Percentiles rank a stretch among this genome's conserved stretches.
Conservation (phyloP, 768 basidiomycete genomes). For the Rhodotorula taiwanensis region DNA sequence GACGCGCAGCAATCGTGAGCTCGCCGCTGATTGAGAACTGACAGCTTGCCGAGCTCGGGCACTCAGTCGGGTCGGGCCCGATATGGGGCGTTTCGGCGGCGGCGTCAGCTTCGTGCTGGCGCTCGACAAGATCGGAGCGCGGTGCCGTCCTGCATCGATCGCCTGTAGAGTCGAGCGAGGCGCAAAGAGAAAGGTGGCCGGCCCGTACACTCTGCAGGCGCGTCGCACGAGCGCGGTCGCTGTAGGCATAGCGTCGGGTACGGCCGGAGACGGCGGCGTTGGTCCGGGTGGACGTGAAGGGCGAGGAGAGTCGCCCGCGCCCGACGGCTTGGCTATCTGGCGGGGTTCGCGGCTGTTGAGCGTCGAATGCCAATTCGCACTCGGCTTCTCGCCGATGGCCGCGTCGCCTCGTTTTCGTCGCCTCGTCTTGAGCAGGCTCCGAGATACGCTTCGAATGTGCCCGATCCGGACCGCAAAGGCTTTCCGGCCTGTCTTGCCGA, state of each 20-base stretch:
- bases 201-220: conserved; percentile 18
- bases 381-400: too few relatives aligned
- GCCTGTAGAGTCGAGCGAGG: conserved; percentile 6
- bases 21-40: too few relatives aligned
- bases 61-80: conserved; percentile 24
- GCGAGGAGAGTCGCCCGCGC: too few relatives aligned
- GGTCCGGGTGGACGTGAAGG: too few relatives aligned
- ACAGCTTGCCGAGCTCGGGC: conserved; percentile 8
- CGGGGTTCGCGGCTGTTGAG: too few relatives aligned
- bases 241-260: conserved; percentile 3
- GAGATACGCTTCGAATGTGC: background rate
- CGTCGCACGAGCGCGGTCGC: conserved; percentile 10
- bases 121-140: background rate
- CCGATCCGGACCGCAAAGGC: conserved; percentile 20
- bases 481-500: conserved; percentile 11
- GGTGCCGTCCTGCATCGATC: background rate
- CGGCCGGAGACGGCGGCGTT: too few relatives aligned
- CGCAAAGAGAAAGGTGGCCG: conserved; percentile 24
- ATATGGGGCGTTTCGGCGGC: background rate
- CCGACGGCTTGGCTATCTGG: too few relatives aligned
- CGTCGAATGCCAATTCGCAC: too few relatives aligned
- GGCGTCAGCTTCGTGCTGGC: background rate
- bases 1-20: conserved; percentile 7
- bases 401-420: too few relatives aligned
- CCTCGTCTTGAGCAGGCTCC: background rate